phyloP scores from a whole-genome alignment of 2,329 filamentous ascomycete genomes.

The Claviceps capensis region DNA sequence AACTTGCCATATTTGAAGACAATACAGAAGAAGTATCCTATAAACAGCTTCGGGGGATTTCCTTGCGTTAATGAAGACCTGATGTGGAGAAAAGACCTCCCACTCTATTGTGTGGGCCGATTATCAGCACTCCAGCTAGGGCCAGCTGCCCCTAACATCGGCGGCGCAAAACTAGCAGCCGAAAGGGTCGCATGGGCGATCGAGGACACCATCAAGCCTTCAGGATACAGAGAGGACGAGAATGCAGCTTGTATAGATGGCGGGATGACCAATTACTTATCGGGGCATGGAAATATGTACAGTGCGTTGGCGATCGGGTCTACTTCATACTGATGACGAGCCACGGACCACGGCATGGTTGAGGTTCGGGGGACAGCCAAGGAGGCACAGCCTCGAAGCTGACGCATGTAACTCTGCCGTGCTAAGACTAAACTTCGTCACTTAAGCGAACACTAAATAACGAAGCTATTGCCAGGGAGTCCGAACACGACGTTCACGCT shows the following conservation, averaged over 20 bases:
- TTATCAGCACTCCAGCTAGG: constrained; percentile 56
- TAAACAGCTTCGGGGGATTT: constrained; percentile 49
- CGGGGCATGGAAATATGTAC: constrained; percentile 24
- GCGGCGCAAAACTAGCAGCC: constrained; percentile 57
- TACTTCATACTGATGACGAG: not conserved
- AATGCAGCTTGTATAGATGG: not conserved
- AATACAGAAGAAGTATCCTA: constrained; percentile 44
- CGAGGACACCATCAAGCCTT: constrained; percentile 33
- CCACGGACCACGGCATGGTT: not conserved
- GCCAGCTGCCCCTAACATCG: constrained; percentile 59
- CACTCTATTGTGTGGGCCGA: constrained; percentile 56
- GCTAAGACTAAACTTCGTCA: not conserved
- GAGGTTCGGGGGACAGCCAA: not conserved
- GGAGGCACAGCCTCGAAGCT: not conserved
- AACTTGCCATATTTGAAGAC: constrained; percentile 46
- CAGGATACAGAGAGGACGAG: constrained; percentile 4
- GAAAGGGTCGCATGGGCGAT: constrained; percentile 62
- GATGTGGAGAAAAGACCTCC: constrained; percentile 61
- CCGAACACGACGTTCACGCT: too few species aligned
- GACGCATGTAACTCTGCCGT: not conserved
- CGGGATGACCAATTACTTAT: constrained; percentile 17
- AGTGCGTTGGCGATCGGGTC: constrained; percentile 12
- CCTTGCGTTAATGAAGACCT: constrained; percentile 65
- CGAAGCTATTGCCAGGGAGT: too few species aligned
- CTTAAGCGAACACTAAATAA: too few species aligned